These are phyloP conservation scores for Skeletonema menzelii DNA, from an alignment of 108 stramenopile species.

Conservation along the genomic window DNA sequence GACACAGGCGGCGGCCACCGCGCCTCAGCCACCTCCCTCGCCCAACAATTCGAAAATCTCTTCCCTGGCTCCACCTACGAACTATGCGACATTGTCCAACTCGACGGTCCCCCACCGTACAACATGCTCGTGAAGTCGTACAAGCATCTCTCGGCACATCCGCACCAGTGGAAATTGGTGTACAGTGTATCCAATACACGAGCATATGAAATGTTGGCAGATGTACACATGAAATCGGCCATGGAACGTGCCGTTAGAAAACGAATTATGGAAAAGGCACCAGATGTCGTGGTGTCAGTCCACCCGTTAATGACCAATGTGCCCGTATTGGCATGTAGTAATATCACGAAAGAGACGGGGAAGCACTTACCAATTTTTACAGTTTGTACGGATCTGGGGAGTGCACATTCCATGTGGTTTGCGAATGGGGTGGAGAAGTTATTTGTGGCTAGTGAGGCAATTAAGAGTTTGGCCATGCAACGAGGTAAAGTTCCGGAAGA, in stretches of 20 bases:
- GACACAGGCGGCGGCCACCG: constrained; percentile 98
- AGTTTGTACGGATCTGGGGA: constrained; percentile 96
- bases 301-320: constrained; percentile 96
- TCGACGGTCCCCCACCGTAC: constrained; percentile 76
- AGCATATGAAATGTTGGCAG: constrained; percentile 72
- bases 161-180: constrained; percentile 83
- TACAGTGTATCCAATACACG: constrained; percentile 75
- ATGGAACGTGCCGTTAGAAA: constrained; percentile 76
- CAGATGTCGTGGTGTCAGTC: constrained; percentile 93
- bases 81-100: constrained; percentile 71
- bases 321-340: constrained; percentile 80
- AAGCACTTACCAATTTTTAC: constrained; percentile 89
- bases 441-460: constrained; percentile 86
- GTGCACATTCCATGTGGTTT: constrained; percentile 94
- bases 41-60: constrained; percentile 79
- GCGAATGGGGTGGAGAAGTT: constrained; percentile 87
- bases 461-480: constrained; percentile 69
- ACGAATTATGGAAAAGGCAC: constrained; percentile 63
- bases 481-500: constrained; percentile 80
- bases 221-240: constrained; percentile 76
- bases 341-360: constrained; percentile 80
- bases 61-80: constrained; percentile 82
- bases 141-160: constrained; percentile 79
- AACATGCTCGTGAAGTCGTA: constrained; percentile 65
- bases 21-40: constrained; percentile 90